Percentiles rank a stretch among this genome's conserved stretches.
phyloP scores from a whole-genome alignment of 768 basidiomycete species.

The Tephrocybe rancida region DNA sequence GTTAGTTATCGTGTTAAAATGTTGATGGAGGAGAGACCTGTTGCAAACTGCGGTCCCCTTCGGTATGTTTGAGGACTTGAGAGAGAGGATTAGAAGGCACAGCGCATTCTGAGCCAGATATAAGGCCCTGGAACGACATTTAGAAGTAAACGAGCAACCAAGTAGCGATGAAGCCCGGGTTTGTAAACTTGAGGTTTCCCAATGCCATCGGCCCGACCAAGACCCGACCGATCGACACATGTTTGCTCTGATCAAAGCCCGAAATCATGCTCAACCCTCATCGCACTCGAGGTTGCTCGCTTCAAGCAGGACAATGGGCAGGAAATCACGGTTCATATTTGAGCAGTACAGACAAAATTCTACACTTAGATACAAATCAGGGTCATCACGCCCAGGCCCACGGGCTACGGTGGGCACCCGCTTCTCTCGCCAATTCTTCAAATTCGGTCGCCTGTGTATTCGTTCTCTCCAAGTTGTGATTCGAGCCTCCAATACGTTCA shows the following conservation, averaged over 20 bases:
- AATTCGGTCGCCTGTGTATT: slow-evolving; percentile 52
- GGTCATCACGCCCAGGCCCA: slow-evolving; percentile 9
- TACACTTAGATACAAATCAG: too few relatives aligned
- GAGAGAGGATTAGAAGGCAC: slow-evolving; percentile 83
- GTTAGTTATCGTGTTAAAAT: background rate
- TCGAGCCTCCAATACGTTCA: slow-evolving; percentile 50
- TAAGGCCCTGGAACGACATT: slow-evolving; percentile 79
- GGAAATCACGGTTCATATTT: background rate
- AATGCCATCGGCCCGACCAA: slow-evolving; percentile 11
- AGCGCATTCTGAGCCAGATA: slow-evolving; percentile 91
- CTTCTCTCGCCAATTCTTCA: slow-evolving; percentile 38
- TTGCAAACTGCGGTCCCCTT: slow-evolving; percentile 86
- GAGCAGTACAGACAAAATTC: too few relatives aligned
- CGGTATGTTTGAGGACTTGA: slow-evolving; percentile 88
- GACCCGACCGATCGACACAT: too few relatives aligned
- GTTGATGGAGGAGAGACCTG: slow-evolving; percentile 51
- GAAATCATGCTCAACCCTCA: too few relatives aligned
- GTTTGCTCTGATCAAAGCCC: background rate
- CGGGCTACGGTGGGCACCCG: slow-evolving; percentile 5
- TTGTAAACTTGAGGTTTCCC: too few relatives aligned
- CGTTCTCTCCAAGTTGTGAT: slow-evolving; percentile 39
- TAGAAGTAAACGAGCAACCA: background rate
- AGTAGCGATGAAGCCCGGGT: background rate
- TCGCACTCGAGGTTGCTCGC: too few relatives aligned
- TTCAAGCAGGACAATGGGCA: too few relatives aligned